phyloP scores from a whole-genome alignment of 306 rosid genomes.

The Bauhinia variegata region DNA sequence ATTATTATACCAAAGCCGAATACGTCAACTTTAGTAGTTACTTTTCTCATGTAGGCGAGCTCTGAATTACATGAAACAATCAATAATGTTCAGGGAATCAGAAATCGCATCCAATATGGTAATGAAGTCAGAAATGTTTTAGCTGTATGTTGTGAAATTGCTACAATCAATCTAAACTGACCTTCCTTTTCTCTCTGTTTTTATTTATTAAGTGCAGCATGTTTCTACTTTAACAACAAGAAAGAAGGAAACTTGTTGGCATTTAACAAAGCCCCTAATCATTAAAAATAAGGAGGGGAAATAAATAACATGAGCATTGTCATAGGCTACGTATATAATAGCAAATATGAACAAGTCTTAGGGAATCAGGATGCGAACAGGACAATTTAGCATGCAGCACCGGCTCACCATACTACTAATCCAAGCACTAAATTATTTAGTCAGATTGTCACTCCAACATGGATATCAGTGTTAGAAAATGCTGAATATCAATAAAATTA shows the following conservation, averaged over 20 bases:
- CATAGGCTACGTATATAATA: too few relatives aligned
- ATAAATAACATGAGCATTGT: too few relatives aligned
- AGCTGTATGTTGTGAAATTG: too few relatives aligned
- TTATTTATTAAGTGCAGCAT: too few relatives aligned
- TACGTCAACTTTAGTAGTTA: constrained; percentile 74
- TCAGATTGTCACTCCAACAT: constrained; percentile 5
- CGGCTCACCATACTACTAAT: constrained; percentile 8
- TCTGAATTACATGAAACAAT: constrained; percentile 56
- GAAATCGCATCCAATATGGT: not conserved
- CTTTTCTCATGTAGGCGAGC: constrained; percentile 75
- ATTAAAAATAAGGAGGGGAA: too few relatives aligned
- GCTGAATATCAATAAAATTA: constrained; percentile 4
- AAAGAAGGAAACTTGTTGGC: too few relatives aligned
- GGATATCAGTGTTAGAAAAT: not conserved
- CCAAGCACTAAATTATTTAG: constrained; percentile 17
- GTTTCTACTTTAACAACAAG: too few relatives aligned
- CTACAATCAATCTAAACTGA: too few relatives aligned
- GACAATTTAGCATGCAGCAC: not conserved
- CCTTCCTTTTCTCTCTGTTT: too few relatives aligned
- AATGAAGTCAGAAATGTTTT: too few relatives aligned
- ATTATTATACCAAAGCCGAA: constrained; percentile 80
- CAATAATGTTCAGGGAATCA: constrained; percentile 29
- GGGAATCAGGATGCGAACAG: not conserved
- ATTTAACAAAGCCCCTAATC: too few relatives aligned
- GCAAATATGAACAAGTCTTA: not conserved